Evolutionary conservation across 352 stramenopile genomes (phyloP).

Genomic region (Phytophthora uliginosa): DNA sequence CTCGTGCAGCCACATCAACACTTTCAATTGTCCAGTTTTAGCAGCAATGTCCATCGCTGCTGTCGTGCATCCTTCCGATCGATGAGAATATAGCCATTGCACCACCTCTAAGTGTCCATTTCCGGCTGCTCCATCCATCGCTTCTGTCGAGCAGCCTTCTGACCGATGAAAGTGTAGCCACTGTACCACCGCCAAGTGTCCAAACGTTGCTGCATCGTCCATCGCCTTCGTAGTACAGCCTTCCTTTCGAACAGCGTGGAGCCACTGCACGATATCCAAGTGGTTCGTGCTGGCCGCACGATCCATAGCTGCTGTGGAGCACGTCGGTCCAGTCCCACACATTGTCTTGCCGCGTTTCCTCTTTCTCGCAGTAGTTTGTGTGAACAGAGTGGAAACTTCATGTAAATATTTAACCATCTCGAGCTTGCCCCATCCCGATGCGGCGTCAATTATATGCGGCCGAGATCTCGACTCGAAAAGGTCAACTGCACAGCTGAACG

Average conservation of each 20-base stretch:
- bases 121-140: neutral
- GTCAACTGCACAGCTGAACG: neutral
- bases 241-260: neutral
- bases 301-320: neutral
- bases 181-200: neutral
- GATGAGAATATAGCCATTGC: slow-evolving; percentile 12
- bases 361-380: neutral
- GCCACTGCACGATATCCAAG: neutral
- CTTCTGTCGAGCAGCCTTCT: neutral
- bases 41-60: neutral
- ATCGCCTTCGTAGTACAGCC: neutral
- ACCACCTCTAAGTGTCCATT: slow-evolving; percentile 12
- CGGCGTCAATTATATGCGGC: neutral
- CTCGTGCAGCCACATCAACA: neutral
- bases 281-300: neutral
- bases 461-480: neutral
- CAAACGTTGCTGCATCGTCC: neutral
- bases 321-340: neutral
- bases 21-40: neutral
- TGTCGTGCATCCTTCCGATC: neutral
- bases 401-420: neutral
- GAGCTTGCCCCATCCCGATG: neutral
- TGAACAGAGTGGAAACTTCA: neutral
- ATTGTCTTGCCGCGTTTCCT: neutral
- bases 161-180: neutral